A percentile compares a stretch with the other conserved stretches of the same genome.
phyloP scores from a whole-genome alignment of 1,284 basidiomycete genomes.

The Rhodotorula sp. region DNA sequence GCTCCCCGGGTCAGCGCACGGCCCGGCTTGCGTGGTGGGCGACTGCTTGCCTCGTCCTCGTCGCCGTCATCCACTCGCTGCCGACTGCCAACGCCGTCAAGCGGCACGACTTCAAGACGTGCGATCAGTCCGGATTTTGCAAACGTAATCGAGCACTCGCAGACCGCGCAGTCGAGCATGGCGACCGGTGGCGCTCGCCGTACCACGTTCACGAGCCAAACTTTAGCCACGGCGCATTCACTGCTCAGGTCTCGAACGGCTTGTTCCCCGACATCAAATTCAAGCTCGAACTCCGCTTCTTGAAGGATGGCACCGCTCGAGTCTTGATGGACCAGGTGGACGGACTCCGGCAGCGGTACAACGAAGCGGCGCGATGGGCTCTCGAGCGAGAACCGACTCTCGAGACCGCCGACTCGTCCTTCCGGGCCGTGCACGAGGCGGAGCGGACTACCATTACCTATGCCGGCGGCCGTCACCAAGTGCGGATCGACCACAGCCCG shows the following conservation, averaged over 20 bases:
- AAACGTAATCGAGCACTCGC: constrained; percentile 78
- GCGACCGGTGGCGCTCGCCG: constrained; percentile 70
- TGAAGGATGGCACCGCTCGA: constrained; percentile 68
- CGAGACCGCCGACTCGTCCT: constrained; percentile 53
- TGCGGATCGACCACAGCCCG: constrained; percentile 69
- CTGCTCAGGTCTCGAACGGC: constrained; percentile 67
- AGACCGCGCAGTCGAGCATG: constrained; percentile 44
- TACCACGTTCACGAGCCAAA: constrained; percentile 67
- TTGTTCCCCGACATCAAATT: constrained; percentile 81
- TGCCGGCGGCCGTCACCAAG: constrained; percentile 52
- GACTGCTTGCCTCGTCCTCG: not conserved
- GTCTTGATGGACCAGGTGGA: constrained; percentile 80
- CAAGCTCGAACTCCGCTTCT: constrained; percentile 61
- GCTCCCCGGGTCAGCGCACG: too few relatives aligned
- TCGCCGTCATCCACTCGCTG: constrained; percentile 7
- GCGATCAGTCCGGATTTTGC: constrained; percentile 85
- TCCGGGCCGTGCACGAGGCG: constrained; percentile 60
- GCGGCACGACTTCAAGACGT: constrained; percentile 83
- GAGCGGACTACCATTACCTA: constrained; percentile 52
- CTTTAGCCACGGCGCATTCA: constrained; percentile 62
- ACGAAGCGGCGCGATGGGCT: constrained; percentile 85
- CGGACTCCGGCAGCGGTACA: constrained; percentile 74
- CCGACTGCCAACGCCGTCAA: constrained; percentile 48
- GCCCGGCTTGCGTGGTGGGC: not conserved
- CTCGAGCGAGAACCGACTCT: constrained; percentile 65